Conservation (phyloP, 768 basidiomycete species). For the Suillus subluteus region DNA sequence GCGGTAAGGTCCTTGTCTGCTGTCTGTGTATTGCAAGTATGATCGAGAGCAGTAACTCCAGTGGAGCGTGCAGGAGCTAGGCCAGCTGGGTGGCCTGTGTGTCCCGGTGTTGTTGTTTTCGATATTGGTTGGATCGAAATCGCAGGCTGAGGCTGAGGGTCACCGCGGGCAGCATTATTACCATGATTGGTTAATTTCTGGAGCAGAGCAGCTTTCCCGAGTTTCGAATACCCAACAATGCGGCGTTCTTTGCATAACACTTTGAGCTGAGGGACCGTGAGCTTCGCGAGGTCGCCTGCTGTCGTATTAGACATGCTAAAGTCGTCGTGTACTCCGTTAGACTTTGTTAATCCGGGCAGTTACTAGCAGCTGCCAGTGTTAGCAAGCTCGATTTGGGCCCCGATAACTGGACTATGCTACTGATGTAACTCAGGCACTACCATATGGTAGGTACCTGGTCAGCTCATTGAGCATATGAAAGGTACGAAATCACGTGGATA, state of each 20-base stretch:
- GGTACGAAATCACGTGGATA: too few relatives aligned
- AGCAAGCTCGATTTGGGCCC: too few relatives aligned
- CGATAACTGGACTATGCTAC: too few relatives aligned
- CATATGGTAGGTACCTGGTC: too few relatives aligned
- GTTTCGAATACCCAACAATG: conserved; percentile 69
- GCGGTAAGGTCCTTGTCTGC: background rate
- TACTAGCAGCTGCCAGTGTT: too few relatives aligned
- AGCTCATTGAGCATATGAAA: too few relatives aligned
- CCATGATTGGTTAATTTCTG: conserved; percentile 39
- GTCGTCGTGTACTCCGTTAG: background rate
- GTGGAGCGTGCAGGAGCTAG: background rate
- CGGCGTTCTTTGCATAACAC: conserved; percentile 66
- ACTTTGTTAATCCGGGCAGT: too few relatives aligned
- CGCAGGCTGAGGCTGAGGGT: background rate
- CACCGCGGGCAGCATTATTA: background rate
- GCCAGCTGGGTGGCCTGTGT: background rate
- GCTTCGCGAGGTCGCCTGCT: conserved; percentile 30
- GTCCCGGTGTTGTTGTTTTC: background rate
- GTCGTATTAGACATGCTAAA: background rate
- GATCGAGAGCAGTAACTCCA: background rate
- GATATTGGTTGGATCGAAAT: background rate
- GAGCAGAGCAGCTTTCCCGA: conserved; percentile 60
- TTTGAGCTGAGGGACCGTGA: conserved; percentile 68
- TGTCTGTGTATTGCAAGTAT: background rate
- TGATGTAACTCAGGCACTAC: too few relatives aligned